These are phyloP conservation scores for Backusella sp. DNA, from an alignment of 192 early-diverging fungal species.

Conservation along the genomic window DNA sequence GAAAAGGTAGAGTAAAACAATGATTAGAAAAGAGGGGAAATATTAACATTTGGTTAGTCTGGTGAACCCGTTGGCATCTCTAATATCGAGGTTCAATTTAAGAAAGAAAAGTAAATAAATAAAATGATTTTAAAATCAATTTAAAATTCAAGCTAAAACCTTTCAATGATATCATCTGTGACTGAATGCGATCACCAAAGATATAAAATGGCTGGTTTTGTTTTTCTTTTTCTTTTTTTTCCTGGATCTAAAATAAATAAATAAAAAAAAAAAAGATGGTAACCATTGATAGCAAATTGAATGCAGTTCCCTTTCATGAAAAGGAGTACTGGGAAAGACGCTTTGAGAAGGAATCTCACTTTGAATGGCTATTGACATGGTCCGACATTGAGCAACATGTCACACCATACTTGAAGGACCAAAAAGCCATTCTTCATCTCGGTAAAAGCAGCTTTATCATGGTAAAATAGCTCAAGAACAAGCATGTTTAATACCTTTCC, in stretches of 20 bases:
- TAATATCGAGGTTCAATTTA: constrained; percentile 55
- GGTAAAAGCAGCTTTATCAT: neutral
- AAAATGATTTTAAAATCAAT: neutral
- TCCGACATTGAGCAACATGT: constrained; percentile 6
- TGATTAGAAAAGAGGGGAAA: neutral
- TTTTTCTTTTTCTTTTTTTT: neutral
- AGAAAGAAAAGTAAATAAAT: constrained; percentile 53
- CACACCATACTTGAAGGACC: neutral
- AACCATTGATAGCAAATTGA: neutral
- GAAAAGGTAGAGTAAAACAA: constrained; percentile 55
- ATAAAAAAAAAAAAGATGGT: too few relatives aligned
- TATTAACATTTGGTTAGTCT: constrained; percentile 33
- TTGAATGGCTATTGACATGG: constrained; percentile 34
- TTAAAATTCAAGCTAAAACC: neutral
- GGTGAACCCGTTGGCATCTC: constrained; percentile 65
- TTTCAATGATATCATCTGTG: neutral
- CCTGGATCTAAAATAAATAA: neutral
- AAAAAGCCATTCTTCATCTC: constrained; percentile 13
- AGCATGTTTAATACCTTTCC: neutral
- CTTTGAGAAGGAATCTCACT: constrained; percentile 30
- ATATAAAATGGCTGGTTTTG: neutral
- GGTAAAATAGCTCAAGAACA: neutral
- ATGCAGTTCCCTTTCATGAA: constrained; percentile 23
- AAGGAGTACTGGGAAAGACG: constrained; percentile 36
- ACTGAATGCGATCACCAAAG: neutral